phyloP scores from a whole-genome alignment of 345 rosid species.

The Eutrema yunnanense region DNA sequence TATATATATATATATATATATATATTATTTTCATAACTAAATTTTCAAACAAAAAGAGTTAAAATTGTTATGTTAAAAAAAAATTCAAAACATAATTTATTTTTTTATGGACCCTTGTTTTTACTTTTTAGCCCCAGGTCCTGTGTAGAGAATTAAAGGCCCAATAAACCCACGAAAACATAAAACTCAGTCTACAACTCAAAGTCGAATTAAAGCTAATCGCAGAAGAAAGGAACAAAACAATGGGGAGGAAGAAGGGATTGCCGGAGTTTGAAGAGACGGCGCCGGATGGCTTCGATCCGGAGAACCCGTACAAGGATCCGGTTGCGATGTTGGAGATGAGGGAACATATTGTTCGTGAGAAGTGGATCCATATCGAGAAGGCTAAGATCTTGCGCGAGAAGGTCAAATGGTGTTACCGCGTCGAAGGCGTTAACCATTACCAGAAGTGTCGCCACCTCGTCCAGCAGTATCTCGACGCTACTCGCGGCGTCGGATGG shows the following conservation, averaged over 20 bases:
- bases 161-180: not conserved
- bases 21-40: no score
- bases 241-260: slow-evolving; percentile 53
- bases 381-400: slow-evolving; percentile 78
- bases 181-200: no score
- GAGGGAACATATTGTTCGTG: not conserved
- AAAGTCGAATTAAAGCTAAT: not conserved
- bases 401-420: slow-evolving; percentile 78
- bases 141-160: not conserved
- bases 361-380: not conserved
- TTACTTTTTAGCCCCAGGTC: no score
- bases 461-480: slow-evolving; percentile 72
- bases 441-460: slow-evolving; percentile 89
- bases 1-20: no score
- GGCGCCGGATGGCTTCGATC: slow-evolving; percentile 88
- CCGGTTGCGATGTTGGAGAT: slow-evolving; percentile 73
- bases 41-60: no score
- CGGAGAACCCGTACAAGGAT: slow-evolving; percentile 71
- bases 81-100: no score
- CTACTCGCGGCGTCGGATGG: slow-evolving; percentile 91
- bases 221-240: not conserved
- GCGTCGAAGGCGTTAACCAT: slow-evolving; percentile 85
- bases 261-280: slow-evolving; percentile 77
- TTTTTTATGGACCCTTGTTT: no score
- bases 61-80: no score